Evolutionary conservation across 129 eudicot genomes (phyloP), one percentile per base, ranked within the genome.

Genomic region (Pulicaria dysenterica): DNA sequence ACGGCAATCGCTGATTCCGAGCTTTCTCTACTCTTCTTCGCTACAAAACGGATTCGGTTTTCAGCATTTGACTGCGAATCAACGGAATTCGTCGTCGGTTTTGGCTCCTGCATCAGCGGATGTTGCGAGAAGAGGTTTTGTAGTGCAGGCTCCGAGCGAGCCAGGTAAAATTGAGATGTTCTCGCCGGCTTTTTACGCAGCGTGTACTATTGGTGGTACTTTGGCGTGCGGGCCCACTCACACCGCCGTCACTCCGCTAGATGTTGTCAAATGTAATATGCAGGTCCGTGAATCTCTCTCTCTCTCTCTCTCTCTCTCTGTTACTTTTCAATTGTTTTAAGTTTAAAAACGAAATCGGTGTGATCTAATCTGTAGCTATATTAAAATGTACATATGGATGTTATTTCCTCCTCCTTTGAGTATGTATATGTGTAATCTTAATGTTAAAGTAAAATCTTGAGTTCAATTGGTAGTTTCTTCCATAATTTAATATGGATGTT

Each of bases 251-350:
- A 93, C 98, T 51, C 98, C 98, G 41, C 83, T 93, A 15, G 98
- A 93, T 89, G 81, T 93, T 60, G 88, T 93, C 76, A 93, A 93
- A 68, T 87, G 96, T 73, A 92, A 92, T 39, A 92, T 92, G 98
- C 98, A 92, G 98, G 98, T n/a, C n/a, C n/a, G n/a, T 85, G 58
- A 41, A 7, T 4, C 38, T 74, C 36, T 10, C 11, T 46, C 31
- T 9, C 5, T 6, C 42, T 38, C 39, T 43, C 40, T 7, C 3
- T 38, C 11, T 13, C 11, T 64, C 49, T 13, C 47, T 13, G 17
- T 46, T 68, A 5, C 36, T 38, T 37, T 50, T 8, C 16, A 14
- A 37, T 6, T 4, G 39, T 37, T 50, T 8, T 24, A 24, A 24
- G 31, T 24, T 24, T 24, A 24, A 24, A 24, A 24, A 24, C 31